These are phyloP conservation scores for Sporothrix brasiliensis DNA, from an alignment of 2,329 filamentous ascomycete genomes.

Conservation along the genomic window DNA sequence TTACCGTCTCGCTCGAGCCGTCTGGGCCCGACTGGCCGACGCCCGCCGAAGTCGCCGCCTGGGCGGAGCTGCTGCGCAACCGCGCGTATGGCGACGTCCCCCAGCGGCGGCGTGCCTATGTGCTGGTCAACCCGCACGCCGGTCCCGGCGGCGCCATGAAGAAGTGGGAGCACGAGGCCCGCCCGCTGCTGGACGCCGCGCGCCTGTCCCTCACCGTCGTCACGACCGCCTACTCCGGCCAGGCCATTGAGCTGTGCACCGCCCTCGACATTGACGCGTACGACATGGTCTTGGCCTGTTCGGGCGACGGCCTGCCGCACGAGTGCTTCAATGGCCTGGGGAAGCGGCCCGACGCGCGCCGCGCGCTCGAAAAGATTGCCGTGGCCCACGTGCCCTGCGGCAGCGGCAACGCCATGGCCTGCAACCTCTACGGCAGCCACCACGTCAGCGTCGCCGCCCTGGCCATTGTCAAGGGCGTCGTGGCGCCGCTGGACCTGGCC, in stretches of 20 bases:
- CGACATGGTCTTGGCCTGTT: slow-evolving; percentile 86
- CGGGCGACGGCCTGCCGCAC: slow-evolving; percentile 87
- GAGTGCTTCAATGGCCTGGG: slow-evolving; percentile 94
- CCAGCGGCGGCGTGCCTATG: slow-evolving; percentile 75
- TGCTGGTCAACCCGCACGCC: slow-evolving; percentile 88
- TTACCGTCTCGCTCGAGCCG: slow-evolving; percentile 22
- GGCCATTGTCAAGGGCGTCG: slow-evolving; percentile 81
- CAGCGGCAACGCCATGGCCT: slow-evolving; percentile 90
- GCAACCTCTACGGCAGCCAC: slow-evolving; percentile 83
- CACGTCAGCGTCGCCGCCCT: slow-evolving; percentile 75
- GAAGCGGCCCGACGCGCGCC: slow-evolving; percentile 71
- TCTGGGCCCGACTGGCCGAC: slow-evolving; percentile 38
- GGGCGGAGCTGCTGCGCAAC: slow-evolving; percentile 66
- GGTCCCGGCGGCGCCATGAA: slow-evolving; percentile 76
- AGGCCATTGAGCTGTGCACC: slow-evolving; percentile 76
- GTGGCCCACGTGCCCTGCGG: slow-evolving; percentile 89
- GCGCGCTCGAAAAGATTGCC: slow-evolving; percentile 74
- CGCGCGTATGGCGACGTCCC: slow-evolving; percentile 71
- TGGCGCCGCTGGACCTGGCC: slow-evolving; percentile 81
- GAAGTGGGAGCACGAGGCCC: slow-evolving; percentile 73
- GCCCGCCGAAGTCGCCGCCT: slow-evolving; percentile 56
- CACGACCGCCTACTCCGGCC: slow-evolving; percentile 69
- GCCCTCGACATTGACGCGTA: slow-evolving; percentile 75
- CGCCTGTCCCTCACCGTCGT: slow-evolving; percentile 75
- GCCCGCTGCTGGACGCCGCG: slow-evolving; percentile 81